Evolutionary conservation across 768 basidiomycete species (phyloP).

Genomic region (Boletus vinaceobasis): DNA sequence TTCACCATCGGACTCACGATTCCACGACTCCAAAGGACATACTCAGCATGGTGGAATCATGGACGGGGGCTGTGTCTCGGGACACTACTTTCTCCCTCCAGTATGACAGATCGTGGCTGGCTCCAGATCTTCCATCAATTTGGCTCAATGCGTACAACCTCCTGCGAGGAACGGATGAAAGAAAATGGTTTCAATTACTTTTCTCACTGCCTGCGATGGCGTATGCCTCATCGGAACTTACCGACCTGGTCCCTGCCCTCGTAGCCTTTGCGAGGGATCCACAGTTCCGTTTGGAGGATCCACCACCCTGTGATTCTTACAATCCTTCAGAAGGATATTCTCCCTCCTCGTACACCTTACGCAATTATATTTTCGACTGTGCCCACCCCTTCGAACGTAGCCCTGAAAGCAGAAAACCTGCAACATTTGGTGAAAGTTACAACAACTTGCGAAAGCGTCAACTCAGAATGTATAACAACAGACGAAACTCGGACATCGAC

Average conservation of each 20-base stretch:
- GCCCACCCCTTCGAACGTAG: constrained; percentile 9
- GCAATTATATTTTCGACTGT: background rate
- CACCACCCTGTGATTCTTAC: constrained; percentile 16
- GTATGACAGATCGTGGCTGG: constrained; percentile 32
- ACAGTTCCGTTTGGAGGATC: constrained; percentile 6
- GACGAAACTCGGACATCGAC: constrained; percentile 3
- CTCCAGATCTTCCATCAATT: constrained; percentile 8
- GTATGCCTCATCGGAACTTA: constrained; percentile 18
- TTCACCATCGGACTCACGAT: background rate
- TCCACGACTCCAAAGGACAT: background rate
- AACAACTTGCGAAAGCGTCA: constrained; percentile 2
- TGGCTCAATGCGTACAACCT: constrained; percentile 32
- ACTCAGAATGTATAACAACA: constrained; percentile 1
- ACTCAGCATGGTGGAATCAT: constrained; percentile 7
- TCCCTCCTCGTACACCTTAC: background rate
- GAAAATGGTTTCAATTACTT: constrained; percentile 19
- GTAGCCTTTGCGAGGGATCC: constrained; percentile 29
- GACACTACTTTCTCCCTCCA: constrained; percentile 7
- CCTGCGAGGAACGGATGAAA: constrained; percentile 12
- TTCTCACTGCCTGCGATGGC: constrained; percentile 35
- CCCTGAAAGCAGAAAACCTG: constrained; percentile 4
- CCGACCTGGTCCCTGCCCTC: constrained; percentile 25
- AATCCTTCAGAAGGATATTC: constrained; percentile 5
- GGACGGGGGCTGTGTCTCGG: background rate
- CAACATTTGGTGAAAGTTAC: background rate